A percentile compares a stretch with the other conserved stretches of the same genome.
These are phyloP conservation scores for Scheffersomyces coipomensis DNA, from an alignment of 805 yeast species.

Conservation along the genomic window DNA sequence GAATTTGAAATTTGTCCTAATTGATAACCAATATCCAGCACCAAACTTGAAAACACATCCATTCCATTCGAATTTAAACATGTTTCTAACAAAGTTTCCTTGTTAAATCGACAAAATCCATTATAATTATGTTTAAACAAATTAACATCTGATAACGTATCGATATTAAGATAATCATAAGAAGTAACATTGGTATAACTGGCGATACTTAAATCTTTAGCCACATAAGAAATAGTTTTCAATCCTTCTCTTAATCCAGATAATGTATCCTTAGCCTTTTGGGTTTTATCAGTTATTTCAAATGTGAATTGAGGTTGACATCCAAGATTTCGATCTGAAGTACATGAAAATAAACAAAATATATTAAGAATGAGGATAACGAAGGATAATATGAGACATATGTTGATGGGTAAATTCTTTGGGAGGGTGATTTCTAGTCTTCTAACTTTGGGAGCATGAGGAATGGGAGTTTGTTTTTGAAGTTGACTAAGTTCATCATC, in stretches of 20 bases:
- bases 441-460: too few species aligned
- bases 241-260: slow-evolving; percentile 40
- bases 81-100: slow-evolving; percentile 12
- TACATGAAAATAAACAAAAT: slow-evolving; percentile 28
- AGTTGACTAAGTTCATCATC: too few species aligned
- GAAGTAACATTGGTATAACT: slow-evolving; percentile 9
- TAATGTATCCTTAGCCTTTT: slow-evolving; percentile 28
- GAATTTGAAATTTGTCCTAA: slow-evolving; percentile 39
- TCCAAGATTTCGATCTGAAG: slow-evolving; percentile 15
- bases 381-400: slow-evolving; percentile 11
- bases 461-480: too few species aligned
- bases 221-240: slow-evolving; percentile 43
- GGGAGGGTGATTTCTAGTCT: too few species aligned
- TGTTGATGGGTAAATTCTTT: too few species aligned
- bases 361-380: slow-evolving; percentile 15
- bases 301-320: slow-evolving; percentile 47
- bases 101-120: slow-evolving; percentile 48
- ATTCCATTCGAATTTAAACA: slow-evolving; percentile 42
- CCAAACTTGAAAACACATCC: slow-evolving; percentile 46
- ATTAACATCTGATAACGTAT: slow-evolving; percentile 44
- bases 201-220: slow-evolving; percentile 39
- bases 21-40: slow-evolving; percentile 51
- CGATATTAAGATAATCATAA: slow-evolving; percentile 20
- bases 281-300: slow-evolving; percentile 34
- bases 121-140: slow-evolving; percentile 42